A percentile compares a stretch with the other conserved stretches of the same genome.
Conservation (phyloP, 2,329 filamentous ascomycete species). For the Trichoderma sp. region DNA sequence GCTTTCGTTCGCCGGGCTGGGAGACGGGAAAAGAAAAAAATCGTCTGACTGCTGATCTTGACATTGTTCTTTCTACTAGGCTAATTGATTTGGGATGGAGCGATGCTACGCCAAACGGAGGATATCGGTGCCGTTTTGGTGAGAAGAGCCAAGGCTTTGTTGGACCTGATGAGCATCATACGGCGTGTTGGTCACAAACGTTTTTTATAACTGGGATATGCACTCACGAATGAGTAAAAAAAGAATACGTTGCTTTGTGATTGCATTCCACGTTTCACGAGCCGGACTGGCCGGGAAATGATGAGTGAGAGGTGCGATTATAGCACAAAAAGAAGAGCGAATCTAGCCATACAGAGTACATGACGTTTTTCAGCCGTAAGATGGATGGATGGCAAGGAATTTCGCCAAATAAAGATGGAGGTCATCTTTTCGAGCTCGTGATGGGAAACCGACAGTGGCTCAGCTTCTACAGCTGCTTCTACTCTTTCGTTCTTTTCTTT, state of each 20-base stretch:
- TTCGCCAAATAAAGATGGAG: neutral
- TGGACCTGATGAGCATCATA: slow-evolving; percentile 10
- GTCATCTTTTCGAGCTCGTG: neutral
- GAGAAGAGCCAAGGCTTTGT: neutral
- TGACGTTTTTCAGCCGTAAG: neutral
- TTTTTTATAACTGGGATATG: neutral
- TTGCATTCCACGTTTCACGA: neutral
- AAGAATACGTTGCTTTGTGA: neutral
- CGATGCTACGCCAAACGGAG: slow-evolving; percentile 6
- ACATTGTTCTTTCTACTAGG: neutral
- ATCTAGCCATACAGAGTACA: neutral
- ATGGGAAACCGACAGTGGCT: neutral
- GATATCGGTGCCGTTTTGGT: neutral
- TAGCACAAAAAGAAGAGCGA: neutral
- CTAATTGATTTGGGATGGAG: neutral
- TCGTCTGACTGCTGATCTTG: neutral
- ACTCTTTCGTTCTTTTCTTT: neutral
- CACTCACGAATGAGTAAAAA: neutral
- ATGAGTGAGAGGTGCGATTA: neutral
- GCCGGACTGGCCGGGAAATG: neutral
- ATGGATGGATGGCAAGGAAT: neutral
- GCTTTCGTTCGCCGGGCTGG: too few species aligned
- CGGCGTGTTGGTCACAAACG: neutral
- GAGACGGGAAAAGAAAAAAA: neutral
- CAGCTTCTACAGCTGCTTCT: neutral